Evolutionary conservation across 352 stramenopile species (phyloP).

Genomic region (Globisporangium emineosum): DNA sequence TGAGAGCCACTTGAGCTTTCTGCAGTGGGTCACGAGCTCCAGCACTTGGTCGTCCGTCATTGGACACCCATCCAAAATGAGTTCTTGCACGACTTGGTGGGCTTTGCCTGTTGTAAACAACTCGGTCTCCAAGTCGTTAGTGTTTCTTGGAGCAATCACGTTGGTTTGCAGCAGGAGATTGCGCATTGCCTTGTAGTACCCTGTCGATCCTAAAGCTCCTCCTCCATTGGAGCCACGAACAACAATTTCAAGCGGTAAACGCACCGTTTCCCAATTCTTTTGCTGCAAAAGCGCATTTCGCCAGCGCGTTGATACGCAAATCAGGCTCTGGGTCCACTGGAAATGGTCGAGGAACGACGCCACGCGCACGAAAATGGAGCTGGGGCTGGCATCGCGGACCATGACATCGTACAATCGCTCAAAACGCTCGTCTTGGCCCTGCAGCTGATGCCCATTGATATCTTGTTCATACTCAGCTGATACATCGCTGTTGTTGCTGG

Average conservation of each 20-base stretch:
- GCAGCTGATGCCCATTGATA: not conserved
- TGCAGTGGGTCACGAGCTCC: slow-evolving; percentile 19
- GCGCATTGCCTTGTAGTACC: not conserved
- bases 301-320: slow-evolving; percentile 15
- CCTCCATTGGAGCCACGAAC: not conserved
- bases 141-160: not conserved
- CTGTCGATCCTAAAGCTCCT: not conserved
- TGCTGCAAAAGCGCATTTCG: slow-evolving; percentile 3
- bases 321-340: slow-evolving; percentile 18
- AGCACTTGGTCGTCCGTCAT: slow-evolving; percentile 28
- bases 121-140: not conserved
- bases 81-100: slow-evolving; percentile 14
- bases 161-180: not conserved
- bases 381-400: not conserved
- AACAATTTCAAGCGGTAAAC: not conserved
- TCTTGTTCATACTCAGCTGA: not conserved
- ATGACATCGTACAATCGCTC: not conserved
- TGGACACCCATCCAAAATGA: slow-evolving; percentile 19
- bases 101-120: not conserved
- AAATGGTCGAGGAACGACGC: slow-evolving; percentile 21
- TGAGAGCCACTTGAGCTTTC: slow-evolving; percentile 9
- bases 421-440: not conserved
- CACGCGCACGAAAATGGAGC: not conserved
- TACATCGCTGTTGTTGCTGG: not conserved
- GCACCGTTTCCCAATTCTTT: slow-evolving; percentile 15